These are phyloP conservation scores for Crithidia bombi DNA, from an alignment of 208 protist genomes.

Conservation along the genomic window DNA sequence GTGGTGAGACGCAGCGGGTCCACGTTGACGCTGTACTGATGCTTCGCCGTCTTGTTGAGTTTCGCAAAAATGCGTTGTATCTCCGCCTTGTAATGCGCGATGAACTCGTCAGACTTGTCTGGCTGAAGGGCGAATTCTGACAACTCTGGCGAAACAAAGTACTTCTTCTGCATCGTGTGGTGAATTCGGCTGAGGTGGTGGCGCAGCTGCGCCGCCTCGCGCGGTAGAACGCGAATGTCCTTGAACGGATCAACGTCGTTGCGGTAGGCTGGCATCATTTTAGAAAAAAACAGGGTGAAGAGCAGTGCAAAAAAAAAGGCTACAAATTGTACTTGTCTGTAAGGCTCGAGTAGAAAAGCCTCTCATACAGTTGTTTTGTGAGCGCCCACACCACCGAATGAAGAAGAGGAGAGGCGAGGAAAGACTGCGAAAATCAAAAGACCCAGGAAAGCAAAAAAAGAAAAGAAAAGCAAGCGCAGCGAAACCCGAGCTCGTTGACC, in stretches of 20 bases:
- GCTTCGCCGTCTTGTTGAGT: constrained; percentile 55
- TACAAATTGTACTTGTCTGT: no score
- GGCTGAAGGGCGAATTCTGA: constrained; percentile 74
- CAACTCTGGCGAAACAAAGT: constrained; percentile 60
- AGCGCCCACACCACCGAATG: no score
- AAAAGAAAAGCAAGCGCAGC: not conserved
- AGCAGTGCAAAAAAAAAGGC: constrained; percentile 10
- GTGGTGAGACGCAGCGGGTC: constrained; percentile 53
- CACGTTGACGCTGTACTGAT: constrained; percentile 69
- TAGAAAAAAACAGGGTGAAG: not conserved
- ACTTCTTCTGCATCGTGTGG: constrained; percentile 74
- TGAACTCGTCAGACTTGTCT: constrained; percentile 64
- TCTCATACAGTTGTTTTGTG: no score
- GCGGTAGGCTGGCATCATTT: constrained; percentile 35
- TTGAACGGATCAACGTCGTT: constrained; percentile 69
- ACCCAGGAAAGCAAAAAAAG: constrained; percentile 3
- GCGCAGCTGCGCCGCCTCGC: constrained; percentile 53
- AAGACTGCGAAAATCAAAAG: constrained; percentile 1
- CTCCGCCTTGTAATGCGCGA: constrained; percentile 67
- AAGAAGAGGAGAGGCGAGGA: not conserved
- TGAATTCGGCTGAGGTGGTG: constrained; percentile 74
- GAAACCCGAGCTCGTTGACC: no score
- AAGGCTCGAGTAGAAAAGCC: no score
- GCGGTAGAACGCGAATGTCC: constrained; percentile 65
- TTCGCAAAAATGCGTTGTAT: constrained; percentile 62